Evolutionary conservation across 305 asterid species (phyloP).

Genomic region (Solanum chacoense): DNA sequence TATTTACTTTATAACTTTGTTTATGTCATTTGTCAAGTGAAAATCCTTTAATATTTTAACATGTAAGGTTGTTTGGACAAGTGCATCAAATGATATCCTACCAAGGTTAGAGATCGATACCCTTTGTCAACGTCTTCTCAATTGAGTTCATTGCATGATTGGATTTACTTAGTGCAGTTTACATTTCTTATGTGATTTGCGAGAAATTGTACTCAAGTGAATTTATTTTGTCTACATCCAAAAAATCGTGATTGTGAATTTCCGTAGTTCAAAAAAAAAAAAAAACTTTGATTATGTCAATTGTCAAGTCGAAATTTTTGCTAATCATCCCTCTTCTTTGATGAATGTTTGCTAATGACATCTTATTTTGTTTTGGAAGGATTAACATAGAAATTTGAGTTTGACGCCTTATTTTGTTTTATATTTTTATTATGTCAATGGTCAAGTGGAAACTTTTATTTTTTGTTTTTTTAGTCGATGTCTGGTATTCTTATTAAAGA

Average conservation of each 20-base stretch:
- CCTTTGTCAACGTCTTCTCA: neutral
- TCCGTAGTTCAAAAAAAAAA: rapidly evolving
- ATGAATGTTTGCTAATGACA: neutral
- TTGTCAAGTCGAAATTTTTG: neutral
- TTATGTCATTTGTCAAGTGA: neutral
- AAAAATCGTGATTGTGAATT: neutral
- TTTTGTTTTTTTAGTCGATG: neutral
- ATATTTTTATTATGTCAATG: neutral
- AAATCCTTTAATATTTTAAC: neutral
- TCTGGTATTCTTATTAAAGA: neutral
- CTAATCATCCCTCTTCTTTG: neutral
- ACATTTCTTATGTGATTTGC: neutral
- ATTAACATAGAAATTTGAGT: neutral
- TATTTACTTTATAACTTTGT: neutral
- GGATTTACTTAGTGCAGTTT: neutral
- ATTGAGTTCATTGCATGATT: neutral
- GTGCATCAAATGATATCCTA: neutral
- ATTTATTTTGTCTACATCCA: neutral
- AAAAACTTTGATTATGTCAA: neutral
- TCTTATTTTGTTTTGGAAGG: neutral
- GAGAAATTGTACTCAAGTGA: neutral
- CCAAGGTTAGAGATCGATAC: neutral
- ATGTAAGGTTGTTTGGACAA: neutral
- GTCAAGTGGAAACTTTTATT: neutral
- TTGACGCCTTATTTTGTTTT: neutral